Evolutionary conservation across 306 rosid genomes (phyloP), one percentile per base, ranked within the genome.

Genomic region (Lathyrus aphaca): DNA sequence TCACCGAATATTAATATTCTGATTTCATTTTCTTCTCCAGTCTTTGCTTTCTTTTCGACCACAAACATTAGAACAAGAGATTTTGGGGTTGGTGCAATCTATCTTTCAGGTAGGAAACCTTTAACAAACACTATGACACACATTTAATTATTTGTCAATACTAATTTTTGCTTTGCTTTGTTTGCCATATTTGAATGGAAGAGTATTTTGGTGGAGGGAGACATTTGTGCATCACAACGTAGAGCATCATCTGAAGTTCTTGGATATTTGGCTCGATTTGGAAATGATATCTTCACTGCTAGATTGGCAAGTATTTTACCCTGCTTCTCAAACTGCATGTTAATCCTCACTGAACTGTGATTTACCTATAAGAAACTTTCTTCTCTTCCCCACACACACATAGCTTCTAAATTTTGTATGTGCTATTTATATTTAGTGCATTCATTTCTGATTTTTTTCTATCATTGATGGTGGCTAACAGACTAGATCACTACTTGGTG

Each of bases 251-350:
- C 89, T 19, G 98, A 94, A 85, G 89, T 96, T 57, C 87, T 94
- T 67, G 98, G 98, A 71, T 84, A 86, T 74, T 81, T 94, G 73
- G 96, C 98, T 76, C 97, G 98, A 74, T 83, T 90, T 78, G 98
- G 98, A 78, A 90, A 86, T 61, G 98, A 94, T 74, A 61, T 88
- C 74, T 94, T 88, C 82, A 88, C 97, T 66, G 98, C 98, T 50
- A 88, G 96, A 85, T 86, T 90, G 96, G 98, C 84, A 71, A 78
- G 83, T 77, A 82, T 73, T 64, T 27, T 77, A 57, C 56, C 77
- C 13, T 69, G 46, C 14, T 49, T 14, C 40, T 58, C 40, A 73
- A 42, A 71, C 48, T 62, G 23, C 72, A 43, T 44, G 56, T 67
- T 56, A 40, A 23, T 56, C 32, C 56, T 53, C 51, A 14, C 39